Evolutionary conservation across 257 asterid species (phyloP).

Genomic region (Rehmannia glutinosa): DNA sequence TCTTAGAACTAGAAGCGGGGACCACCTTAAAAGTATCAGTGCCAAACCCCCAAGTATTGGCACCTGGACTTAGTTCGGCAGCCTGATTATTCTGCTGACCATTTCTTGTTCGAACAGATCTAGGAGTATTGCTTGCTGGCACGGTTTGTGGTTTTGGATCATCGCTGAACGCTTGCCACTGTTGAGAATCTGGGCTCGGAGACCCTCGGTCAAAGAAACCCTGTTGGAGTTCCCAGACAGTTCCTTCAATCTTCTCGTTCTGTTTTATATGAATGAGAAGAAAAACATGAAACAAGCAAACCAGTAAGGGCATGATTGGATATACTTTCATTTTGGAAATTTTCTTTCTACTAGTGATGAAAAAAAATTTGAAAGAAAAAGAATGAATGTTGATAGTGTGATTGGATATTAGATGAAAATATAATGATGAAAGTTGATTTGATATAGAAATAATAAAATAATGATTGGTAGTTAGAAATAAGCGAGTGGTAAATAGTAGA

Average conservation of each 20-base stretch:
- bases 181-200: conserved; percentile 52
- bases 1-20: conserved; percentile 50
- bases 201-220: conserved; percentile 54
- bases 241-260: conserved; percentile 72
- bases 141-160: conserved; percentile 39
- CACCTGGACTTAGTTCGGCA: conserved; percentile 34
- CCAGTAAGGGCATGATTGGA: too few species aligned
- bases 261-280: conserved; percentile 21
- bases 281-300: background rate
- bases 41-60: conserved; percentile 73
- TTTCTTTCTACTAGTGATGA: too few species aligned
- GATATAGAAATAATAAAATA: background rate
- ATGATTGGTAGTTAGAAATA: too few species aligned
- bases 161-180: conserved; percentile 88
- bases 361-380: too few species aligned
- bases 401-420: too few species aligned
- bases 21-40: conserved; percentile 69
- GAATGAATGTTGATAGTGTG: too few species aligned
- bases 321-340: too few species aligned
- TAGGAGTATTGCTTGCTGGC: conserved; percentile 34
- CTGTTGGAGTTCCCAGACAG: conserved; percentile 71
- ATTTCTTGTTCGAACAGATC: conserved; percentile 71
- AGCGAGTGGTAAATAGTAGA: too few species aligned
- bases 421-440: too few species aligned
- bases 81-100: conserved; percentile 44